Base-by-base conservation (phyloP, 345 rosid species). In the Melastoma malabathricum region DNA sequence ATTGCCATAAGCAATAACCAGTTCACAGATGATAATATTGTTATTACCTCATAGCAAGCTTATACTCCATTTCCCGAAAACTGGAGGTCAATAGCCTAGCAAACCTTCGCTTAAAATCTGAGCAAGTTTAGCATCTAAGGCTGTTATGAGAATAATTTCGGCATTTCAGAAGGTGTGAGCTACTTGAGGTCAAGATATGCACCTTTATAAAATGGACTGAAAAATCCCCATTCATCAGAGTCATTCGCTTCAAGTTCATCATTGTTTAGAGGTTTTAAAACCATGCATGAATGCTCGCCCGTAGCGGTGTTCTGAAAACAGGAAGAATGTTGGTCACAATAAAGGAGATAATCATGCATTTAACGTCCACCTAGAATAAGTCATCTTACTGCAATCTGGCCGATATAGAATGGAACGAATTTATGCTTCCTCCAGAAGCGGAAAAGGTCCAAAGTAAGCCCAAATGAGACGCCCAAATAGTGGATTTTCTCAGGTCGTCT, bases 241-340 rank as follows among this genome's bases (percentile, higher is more conserved):
- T 64, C 77, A 52, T 43, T 53, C 52, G 62, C 76, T 63, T 80
- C 89, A 16, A 85, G 56, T 14, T 81, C 88, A 50, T 81, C 83
- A 59, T 59, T 83, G 61, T 71, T 74, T 47, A 92, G 67, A 47
- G 95, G 94, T 65, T 78, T 83, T 61, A 92, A 58, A 53, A 84
- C 75, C 98, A 92, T 92, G 55, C 97, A 83, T 43, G 95, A 79
- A 59, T 88, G 90, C 60, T 92, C 95, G 59, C 98, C 98, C 50
- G 97, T 92, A 46, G 83, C 84, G 34, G 81, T 62, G 79, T 77
- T 92, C 98, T 92, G 69, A 60, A 50, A 57, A 57, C 53, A 9
- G 46, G 62, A 58, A 65, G 62, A 55, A 54, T 38, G 44, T 29
- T 38, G 14, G 38, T 46, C 23, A 47, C 44, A 1, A 46, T 15